Base-by-base conservation (phyloP, 331 rosid genomes). In the Quercus lobata region DNA sequence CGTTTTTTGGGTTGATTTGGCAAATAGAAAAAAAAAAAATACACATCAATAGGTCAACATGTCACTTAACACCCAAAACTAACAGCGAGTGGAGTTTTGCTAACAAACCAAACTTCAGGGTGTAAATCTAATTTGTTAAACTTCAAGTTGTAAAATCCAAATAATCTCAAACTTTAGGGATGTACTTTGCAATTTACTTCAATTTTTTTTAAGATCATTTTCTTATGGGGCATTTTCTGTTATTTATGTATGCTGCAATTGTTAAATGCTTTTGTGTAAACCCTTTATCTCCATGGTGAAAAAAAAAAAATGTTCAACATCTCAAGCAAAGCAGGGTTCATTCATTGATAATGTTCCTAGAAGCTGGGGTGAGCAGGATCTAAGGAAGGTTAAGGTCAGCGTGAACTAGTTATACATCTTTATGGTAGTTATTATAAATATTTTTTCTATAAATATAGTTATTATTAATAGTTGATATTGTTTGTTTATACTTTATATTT, bases 291-390 rank as follows among this genome's bases (percentile, higher is more conserved):
- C 72, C 82, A 93, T 97, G 97, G 98, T 69, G 90, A 77, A 89
- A 93, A 81, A 84, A 84, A 86, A 91, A 71, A 95, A 88, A 84
- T 95, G 98, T 83, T 95, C 99, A 24, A 86, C 93, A 46, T 90
- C 98, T 83, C 95, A 95, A 88, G 94, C 96, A 69, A 95, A 91
- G 90, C 92, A 95, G 82, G 94, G 98, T 30, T 92, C 93, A 82
- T 95, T 95, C 86, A 90, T 95, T 76, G 97, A 96, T 69, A 95
- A 93, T 81, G 83, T 95, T 91, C 99, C 98, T 32, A 91, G 94
- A 90, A 87, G 87, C 85, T 95, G 98, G 99, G 90, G 89, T n/a
- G 96, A 90, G 71, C 94, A 86, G 74, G 98, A 93, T 81, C 88
- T 93, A 55, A 89, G 82, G 87, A 93, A 91, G 87, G 87, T 88